phyloP scores from a whole-genome alignment of 2,329 filamentous ascomycete genomes.

The Ophiognomonia clavigignenti-juglandacearum region DNA sequence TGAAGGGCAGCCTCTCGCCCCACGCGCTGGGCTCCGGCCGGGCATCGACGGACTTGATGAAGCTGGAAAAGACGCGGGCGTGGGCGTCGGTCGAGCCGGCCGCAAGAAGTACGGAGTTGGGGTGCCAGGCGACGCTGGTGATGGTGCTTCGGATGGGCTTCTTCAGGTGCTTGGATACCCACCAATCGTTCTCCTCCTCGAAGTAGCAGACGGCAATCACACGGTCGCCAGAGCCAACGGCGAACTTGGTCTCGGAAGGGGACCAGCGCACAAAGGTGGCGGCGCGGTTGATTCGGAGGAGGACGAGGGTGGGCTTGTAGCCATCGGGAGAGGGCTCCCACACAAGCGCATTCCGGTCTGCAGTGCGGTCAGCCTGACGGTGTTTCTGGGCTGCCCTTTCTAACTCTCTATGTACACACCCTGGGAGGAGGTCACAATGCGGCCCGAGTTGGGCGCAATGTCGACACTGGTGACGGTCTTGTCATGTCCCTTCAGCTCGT shows the following conservation, averaged over 20 bases:
- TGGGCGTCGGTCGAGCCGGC: slow-evolving; percentile 97
- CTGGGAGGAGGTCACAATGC: slow-evolving; percentile 97
- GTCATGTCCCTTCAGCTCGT: slow-evolving; percentile 94
- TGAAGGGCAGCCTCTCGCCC: slow-evolving; percentile 95
- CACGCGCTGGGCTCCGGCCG: slow-evolving; percentile 82
- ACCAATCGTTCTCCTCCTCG: slow-evolving; percentile 99
- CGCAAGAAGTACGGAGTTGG: slow-evolving; percentile 91
- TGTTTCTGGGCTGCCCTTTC: background rate
- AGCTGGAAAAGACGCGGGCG: slow-evolving; percentile 88
- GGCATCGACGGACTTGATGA: slow-evolving; percentile 90
- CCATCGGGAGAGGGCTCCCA: slow-evolving; percentile 92
- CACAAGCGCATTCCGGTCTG: slow-evolving; percentile 94
- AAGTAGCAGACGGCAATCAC: slow-evolving; percentile 98
- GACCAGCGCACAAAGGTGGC: slow-evolving; percentile 98
- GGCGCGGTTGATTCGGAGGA: slow-evolving; percentile 93
- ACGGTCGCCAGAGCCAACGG: slow-evolving; percentile 90
- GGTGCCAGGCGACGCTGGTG: slow-evolving; percentile 92
- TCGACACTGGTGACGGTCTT: slow-evolving; percentile 96
- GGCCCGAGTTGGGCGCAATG: slow-evolving; percentile 83
- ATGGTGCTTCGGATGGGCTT: slow-evolving; percentile 98
- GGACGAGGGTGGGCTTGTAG: slow-evolving; percentile 95
- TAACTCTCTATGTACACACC: slow-evolving; percentile 45
- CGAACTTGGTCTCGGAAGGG: slow-evolving; percentile 94
- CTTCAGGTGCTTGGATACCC: slow-evolving; percentile 99
- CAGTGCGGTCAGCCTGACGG: slow-evolving; percentile 3